Base-by-base conservation (phyloP, 306 rosid genomes). In the Sophora flavescens region DNA sequence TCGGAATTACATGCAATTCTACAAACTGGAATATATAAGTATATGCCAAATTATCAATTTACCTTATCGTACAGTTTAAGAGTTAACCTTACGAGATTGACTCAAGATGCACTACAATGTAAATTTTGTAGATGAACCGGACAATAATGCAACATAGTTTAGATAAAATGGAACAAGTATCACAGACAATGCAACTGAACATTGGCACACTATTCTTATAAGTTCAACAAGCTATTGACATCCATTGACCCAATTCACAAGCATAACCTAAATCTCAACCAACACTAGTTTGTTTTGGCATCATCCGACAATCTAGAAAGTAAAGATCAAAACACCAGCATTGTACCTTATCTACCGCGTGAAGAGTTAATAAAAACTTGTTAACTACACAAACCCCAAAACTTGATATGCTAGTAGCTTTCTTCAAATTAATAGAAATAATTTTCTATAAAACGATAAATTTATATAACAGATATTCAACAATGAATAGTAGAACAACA, bases 201-300 rank as follows among this genome's bases (percentile, higher is more conserved):
- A 14, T 36, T 52, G 73, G 16, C 51, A 53, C 41, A 14, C 48
- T 6, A 26, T 38, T 10, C 18, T 26, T 14, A 52, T 10, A 67
- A 77, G 41, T 12, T 76, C 74, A 42, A 22, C 57, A 16, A 57
- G 51, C 54, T 54, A 57, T 42, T 17, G 50, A 56, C 28, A 66
- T 42, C 33, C 44, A 16, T 44, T 36, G 48, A 67, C 3, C 14
- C 45, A 48, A 48, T 62, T 47, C 38, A 42, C 51, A 41, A 44
- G 28, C 15, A 51, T 58, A 26, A 18, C 38, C 13, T 16, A 56
- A 26, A 41, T 41, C 66, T 15, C 39, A 15, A 53, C 33, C 41
- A 44, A 32, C 65, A 65, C 11, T 38, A 76, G 26, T 4, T 52
- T 45, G 33, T 38, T 60, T 48, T 62, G 45, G 36, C 61, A 33